Evolutionary conservation across 257 asterid species (phyloP).

Genomic region (Cynanchum wilfordii): DNA sequence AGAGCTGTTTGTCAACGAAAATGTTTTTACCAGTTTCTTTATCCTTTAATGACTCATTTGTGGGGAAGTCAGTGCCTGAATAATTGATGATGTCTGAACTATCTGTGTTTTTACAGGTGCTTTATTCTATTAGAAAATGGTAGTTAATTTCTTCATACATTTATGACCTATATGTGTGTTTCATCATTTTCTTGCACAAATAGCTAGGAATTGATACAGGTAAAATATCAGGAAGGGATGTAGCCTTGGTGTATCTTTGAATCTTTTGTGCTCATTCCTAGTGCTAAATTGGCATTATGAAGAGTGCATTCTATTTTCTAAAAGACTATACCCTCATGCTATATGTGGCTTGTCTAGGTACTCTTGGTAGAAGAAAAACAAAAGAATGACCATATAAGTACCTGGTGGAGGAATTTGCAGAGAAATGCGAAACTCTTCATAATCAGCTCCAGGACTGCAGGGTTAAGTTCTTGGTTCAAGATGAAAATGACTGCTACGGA

Average conservation of each 20-base stretch:
- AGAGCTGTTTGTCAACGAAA: background rate
- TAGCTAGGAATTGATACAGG: background rate
- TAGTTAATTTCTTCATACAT: background rate
- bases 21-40: background rate
- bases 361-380: slow-evolving; percentile 53
- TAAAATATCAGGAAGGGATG: background rate
- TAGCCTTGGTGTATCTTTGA: background rate
- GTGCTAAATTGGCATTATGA: slow-evolving; percentile 5
- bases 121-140: background rate
- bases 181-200: background rate
- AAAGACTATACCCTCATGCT: slow-evolving; percentile 14
- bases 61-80: background rate
- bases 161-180: background rate
- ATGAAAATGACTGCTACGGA: slow-evolving; percentile 34
- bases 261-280: slow-evolving; percentile 2
- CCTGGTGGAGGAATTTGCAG: slow-evolving; percentile 43
- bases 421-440: slow-evolving; percentile 52
- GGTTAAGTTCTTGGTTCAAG: slow-evolving; percentile 31
- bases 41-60: background rate
- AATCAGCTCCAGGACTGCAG: slow-evolving; percentile 62
- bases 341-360: slow-evolving; percentile 44
- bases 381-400: slow-evolving; percentile 38
- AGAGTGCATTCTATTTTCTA: background rate
- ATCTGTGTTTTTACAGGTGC: background rate
- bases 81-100: background rate